Conservation (phyloP, 2,329 filamentous ascomycete species). For the Mollisiaceae sp. region DNA sequence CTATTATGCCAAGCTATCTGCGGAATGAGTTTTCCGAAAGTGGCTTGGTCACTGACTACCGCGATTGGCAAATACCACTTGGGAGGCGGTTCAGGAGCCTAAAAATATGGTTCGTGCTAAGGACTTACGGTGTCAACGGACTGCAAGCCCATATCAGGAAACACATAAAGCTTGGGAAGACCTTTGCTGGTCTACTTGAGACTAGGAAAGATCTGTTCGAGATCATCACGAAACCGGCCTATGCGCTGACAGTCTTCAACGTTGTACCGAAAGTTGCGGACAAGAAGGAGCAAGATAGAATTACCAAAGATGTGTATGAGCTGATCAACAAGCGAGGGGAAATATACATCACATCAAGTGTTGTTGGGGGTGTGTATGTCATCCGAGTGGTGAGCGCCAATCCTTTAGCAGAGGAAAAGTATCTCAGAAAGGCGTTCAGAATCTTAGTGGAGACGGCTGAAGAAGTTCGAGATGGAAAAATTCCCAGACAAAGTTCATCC, state of each 20-base stretch:
- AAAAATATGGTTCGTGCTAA: conserved; percentile 94
- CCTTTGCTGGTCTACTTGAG: conserved; percentile 67
- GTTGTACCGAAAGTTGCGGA: conserved; percentile 53
- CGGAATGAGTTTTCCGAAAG: conserved; percentile 80
- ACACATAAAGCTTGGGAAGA: conserved; percentile 71
- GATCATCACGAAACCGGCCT: conserved; percentile 74
- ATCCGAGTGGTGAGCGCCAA: conserved; percentile 83
- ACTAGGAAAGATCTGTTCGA: conserved; percentile 72
- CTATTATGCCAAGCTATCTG: conserved; percentile 81
- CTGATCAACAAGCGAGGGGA: conserved; percentile 73
- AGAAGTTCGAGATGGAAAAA: conserved; percentile 37
- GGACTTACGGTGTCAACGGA: conserved; percentile 79
- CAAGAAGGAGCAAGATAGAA: conserved; percentile 62
- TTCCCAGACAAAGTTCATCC: neutral
- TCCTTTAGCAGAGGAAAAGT: conserved; percentile 70
- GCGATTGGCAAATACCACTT: conserved; percentile 96
- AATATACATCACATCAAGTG: conserved; percentile 81
- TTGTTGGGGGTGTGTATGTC: conserved; percentile 74
- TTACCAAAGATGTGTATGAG: conserved; percentile 79
- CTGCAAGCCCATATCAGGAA: conserved; percentile 74
- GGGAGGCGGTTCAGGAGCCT: conserved; percentile 85
- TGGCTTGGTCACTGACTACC: conserved; percentile 89
- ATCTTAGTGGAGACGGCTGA: conserved; percentile 60
- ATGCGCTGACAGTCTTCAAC: conserved; percentile 79
- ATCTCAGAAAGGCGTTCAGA: conserved; percentile 75